A percentile compares a stretch with the other conserved stretches of the same genome.
phyloP scores from a whole-genome alignment of 148 eudicot genomes.

The Hydrangea macrophylla region DNA sequence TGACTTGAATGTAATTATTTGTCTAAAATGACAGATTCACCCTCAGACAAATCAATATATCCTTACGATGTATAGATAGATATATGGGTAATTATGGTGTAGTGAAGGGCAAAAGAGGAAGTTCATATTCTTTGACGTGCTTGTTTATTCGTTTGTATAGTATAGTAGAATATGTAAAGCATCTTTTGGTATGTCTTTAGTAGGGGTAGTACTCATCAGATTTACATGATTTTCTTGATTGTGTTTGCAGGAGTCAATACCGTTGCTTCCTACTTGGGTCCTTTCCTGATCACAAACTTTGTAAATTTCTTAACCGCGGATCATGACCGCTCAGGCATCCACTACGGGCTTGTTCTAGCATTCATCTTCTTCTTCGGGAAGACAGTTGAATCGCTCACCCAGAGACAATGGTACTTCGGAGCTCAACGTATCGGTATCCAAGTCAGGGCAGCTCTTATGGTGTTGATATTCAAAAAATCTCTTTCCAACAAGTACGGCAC shows the following conservation, averaged over 20 bases:
- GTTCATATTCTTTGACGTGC: too few relatives aligned
- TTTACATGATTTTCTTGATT: constrained; percentile 11
- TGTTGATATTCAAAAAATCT: constrained; percentile 49
- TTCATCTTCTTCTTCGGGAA: constrained; percentile 55
- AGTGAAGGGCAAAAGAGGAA: too few relatives aligned
- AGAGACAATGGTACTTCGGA: constrained; percentile 77
- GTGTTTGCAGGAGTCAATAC: constrained; percentile 48
- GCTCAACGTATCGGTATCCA: constrained; percentile 57
- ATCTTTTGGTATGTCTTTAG: too few relatives aligned
- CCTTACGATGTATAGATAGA: too few relatives aligned
- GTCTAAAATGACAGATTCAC: too few relatives aligned
- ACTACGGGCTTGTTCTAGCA: constrained; percentile 48
- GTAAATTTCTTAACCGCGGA: constrained; percentile 52
- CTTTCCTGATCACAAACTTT: constrained; percentile 62
- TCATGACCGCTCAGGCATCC: constrained; percentile 31
- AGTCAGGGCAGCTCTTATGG: constrained; percentile 47
- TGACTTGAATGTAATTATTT: too few relatives aligned
- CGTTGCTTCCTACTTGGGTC: constrained; percentile 67
- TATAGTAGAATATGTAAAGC: too few relatives aligned
- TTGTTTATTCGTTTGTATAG: too few relatives aligned
- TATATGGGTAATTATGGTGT: too few relatives aligned
- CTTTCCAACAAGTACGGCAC: constrained; percentile 43
- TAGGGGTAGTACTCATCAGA: too few relatives aligned
- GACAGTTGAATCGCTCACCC: constrained; percentile 59
- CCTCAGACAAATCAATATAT: too few relatives aligned